Conservation (phyloP, 768 basidiomycete genomes). For the Mycena sanguinolenta region DNA sequence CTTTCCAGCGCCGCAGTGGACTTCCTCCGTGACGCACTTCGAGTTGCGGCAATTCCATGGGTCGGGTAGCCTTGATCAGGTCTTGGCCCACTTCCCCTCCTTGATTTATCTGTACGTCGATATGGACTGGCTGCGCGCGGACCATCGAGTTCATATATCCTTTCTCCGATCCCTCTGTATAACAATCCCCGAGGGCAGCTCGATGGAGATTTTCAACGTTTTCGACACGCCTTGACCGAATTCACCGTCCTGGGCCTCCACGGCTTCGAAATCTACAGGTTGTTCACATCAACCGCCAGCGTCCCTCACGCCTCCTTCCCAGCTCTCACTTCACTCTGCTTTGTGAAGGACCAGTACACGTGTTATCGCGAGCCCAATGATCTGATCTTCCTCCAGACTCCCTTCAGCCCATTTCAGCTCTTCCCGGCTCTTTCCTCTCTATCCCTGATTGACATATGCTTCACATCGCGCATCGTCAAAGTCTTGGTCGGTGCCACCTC, state of each 20-base stretch:
- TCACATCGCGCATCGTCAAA: not conserved
- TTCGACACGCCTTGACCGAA: constrained; percentile 9
- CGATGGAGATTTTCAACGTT: too few relatives aligned
- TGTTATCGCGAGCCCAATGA: too few relatives aligned
- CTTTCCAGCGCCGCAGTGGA: not conserved
- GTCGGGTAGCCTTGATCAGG: not conserved
- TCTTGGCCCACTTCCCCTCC: not conserved
- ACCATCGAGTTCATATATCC: not conserved
- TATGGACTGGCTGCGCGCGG: too few relatives aligned
- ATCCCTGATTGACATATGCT: constrained; percentile 10
- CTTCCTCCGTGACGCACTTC: not conserved
- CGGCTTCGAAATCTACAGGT: too few relatives aligned
- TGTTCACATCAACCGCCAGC: too few relatives aligned
- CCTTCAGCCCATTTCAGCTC: not conserved
- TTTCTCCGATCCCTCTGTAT: not conserved
- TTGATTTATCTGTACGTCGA: constrained; percentile 12
- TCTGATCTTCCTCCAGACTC: too few relatives aligned
- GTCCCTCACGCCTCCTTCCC: too few relatives aligned
- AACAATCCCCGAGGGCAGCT: not conserved
- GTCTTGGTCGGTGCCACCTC: not conserved
- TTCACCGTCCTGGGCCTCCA: not conserved
- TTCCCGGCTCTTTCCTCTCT: constrained; percentile 7
- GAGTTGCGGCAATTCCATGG: not conserved
- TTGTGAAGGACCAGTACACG: too few relatives aligned
- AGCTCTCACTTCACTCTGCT: too few relatives aligned